Base-by-base conservation (phyloP, 2,329 filamentous ascomycete genomes). In the Fusarium sp. region DNA sequence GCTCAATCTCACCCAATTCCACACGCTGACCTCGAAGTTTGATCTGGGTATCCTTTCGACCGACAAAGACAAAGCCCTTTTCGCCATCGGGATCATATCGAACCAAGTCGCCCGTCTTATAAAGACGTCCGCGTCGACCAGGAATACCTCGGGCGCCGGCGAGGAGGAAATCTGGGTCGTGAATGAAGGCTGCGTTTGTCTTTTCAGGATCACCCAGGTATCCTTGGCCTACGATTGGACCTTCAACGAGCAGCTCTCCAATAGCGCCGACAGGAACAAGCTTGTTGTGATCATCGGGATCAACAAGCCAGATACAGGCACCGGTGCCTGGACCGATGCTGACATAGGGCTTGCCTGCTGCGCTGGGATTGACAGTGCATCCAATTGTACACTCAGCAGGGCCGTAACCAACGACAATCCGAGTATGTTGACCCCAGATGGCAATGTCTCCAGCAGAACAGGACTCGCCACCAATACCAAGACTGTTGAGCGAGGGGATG, bases 21-120 rank as follows among this genome's bases (percentile, higher is more conserved):
- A 90, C 84, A 54, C 89, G 80, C 66, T 87, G 89, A 25, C 91
- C 91, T 13, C 84, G 82, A 27, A 91, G 78, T 76, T 92, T 92
- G 54, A 90, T 85, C 74, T 90, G 89, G n/a, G 85, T 85, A 70
- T 91, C 90, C 67, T 88, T 89, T 47, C 90, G 83, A 17, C 88
- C 88, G 37, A 89, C 80, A 61, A 87, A 89, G 11, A 83, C 76
- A 37, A 90, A 82, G 9, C 81, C 81, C 1, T 85, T 84, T 35
- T 87, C 82, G 2, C 84, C 83, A 48, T 88, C 83, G 0, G 77
- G 74, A 41, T 85, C 80, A 54, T 88, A 87, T 25, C 79, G 80
- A 2, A 85, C 87, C 1, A 89, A 77, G 64, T 90, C 87, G 2
- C 87, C 88, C 0, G 87, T 89, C 69, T 85, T 86, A 72, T 89